These are phyloP conservation scores for Auriculariales sp. DNA, from an alignment of 768 basidiomycete species.

Conservation along the genomic window DNA sequence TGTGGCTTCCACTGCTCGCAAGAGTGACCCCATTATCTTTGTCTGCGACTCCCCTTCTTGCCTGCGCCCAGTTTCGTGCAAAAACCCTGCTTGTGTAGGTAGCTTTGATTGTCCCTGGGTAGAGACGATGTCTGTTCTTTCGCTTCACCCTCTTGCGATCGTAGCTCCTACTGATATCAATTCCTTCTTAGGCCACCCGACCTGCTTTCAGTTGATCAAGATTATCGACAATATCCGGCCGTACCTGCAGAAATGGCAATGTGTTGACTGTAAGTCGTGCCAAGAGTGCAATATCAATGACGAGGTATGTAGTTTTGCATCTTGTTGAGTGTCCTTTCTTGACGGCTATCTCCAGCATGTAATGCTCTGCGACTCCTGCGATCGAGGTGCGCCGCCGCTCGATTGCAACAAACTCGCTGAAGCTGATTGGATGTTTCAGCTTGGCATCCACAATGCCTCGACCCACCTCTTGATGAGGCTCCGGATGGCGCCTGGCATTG, in stretches of 20 bases:
- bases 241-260: conserved; percentile 82
- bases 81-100: too few species aligned
- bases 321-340: conserved; percentile 6
- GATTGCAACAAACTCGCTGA: neutral
- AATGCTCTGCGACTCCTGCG: conserved; percentile 87
- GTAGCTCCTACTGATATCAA: neutral
- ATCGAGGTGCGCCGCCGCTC: conserved; percentile 47
- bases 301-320: conserved; percentile 47
- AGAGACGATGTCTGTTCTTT: too few species aligned
- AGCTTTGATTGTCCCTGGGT: too few species aligned
- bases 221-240: conserved; percentile 46
- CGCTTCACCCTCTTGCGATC: too few species aligned
- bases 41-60: too few species aligned
- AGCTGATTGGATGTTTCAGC: conserved; percentile 25
- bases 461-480: conserved; percentile 51
- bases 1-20: too few species aligned
- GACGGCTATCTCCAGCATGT: conserved; percentile 40
- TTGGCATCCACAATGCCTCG: conserved; percentile 74
- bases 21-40: too few species aligned
- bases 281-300: conserved; percentile 75
- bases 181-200: conserved; percentile 54
- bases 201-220: conserved; percentile 53
- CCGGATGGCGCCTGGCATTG: conserved; percentile 74
- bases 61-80: too few species aligned
- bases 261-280: conserved; percentile 85